These are phyloP conservation scores for Lactuca sativa DNA, from an alignment of 129 eudicot genomes.

Conservation along the genomic window DNA sequence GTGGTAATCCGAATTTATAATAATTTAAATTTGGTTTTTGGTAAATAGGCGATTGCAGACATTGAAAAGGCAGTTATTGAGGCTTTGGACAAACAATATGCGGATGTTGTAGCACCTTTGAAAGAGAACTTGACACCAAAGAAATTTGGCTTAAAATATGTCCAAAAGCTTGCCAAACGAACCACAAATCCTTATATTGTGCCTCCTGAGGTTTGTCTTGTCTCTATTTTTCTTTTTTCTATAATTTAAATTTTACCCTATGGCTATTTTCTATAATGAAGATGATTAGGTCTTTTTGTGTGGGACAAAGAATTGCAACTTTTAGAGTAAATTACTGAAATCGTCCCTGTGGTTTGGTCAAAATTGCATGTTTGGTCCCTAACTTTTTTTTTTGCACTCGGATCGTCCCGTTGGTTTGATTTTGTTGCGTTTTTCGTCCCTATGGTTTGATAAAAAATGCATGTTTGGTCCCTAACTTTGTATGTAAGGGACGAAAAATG, in stretches of 20 bases:
- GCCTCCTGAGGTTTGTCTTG: slow-evolving; percentile 53
- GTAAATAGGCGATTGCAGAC: slow-evolving; percentile 57
- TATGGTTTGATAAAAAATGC: no score
- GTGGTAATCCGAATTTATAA: not conserved
- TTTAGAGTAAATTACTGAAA: no score
- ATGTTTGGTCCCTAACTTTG: no score
- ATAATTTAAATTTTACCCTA: not conserved
- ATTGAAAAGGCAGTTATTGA: slow-evolving; percentile 65
- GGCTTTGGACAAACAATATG: slow-evolving; percentile 59
- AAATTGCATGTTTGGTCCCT: no score
- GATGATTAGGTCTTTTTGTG: no score
- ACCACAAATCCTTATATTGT: slow-evolving; percentile 50
- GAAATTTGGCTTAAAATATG: slow-evolving; percentile 63
- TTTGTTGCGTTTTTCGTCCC: no score
- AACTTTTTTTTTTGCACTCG: no score
- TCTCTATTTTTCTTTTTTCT: not conserved
- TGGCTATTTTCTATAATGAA: no score
- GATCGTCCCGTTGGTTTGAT: no score
- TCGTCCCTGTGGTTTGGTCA: no score
- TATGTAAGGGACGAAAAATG: no score
- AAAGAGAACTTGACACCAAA: slow-evolving; percentile 62
- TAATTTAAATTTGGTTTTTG: slow-evolving; percentile 20
- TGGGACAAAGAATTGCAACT: no score
- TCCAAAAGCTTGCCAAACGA: slow-evolving; percentile 65
- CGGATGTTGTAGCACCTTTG: slow-evolving; percentile 59